Evolutionary conservation across 2,329 filamentous ascomycete genomes (phyloP).

Genomic region (Fusarium ramigenum): DNA sequence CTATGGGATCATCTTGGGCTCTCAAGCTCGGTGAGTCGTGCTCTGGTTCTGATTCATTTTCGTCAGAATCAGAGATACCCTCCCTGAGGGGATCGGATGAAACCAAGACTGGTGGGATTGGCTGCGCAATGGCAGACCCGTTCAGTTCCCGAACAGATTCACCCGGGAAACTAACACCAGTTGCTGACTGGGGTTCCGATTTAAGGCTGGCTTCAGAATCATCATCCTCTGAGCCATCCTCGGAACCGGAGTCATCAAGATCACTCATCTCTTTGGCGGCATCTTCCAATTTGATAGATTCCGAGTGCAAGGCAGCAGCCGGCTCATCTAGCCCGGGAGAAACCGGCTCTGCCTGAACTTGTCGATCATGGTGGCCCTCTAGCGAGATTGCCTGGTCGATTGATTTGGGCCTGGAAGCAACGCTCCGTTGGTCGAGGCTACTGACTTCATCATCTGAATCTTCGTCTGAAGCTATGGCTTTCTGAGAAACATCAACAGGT

Average conservation of each 20-base stretch:
- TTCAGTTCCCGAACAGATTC: not conserved
- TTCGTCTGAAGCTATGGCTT: not conserved
- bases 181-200: not conserved
- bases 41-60: not conserved
- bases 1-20: not conserved
- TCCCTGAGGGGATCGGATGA: not conserved
- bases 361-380: not conserved
- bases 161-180: not conserved
- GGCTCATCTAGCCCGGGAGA: not conserved
- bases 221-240: constrained; percentile 8
- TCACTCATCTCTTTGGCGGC: not conserved
- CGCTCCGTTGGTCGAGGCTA: not conserved
- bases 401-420: not conserved
- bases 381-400: not conserved
- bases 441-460: not conserved
- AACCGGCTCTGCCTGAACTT: not conserved
- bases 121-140: not conserved
- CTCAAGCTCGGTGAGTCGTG: not conserved
- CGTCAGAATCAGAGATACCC: not conserved
- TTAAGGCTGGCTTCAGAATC: not conserved
- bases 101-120: not conserved
- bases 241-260: not conserved
- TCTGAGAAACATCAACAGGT: not conserved
- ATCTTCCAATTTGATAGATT: not conserved
- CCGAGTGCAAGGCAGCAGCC: not conserved